Evolutionary conservation across 2,329 filamentous ascomycete species (phyloP).

Genomic region (Phialophora verrucosa): DNA sequence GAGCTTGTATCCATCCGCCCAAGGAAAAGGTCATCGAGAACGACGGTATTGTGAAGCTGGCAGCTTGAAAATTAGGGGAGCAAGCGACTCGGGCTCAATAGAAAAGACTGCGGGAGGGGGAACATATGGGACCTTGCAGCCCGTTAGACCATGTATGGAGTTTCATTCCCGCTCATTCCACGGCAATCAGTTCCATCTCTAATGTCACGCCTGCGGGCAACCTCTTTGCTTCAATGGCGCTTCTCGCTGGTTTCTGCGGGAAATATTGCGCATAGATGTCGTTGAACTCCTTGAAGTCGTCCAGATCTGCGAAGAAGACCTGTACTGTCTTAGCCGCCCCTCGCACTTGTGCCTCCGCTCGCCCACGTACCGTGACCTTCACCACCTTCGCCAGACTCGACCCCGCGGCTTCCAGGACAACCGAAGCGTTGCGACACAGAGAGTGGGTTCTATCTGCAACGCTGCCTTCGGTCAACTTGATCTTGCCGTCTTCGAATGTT

Average conservation of each 20-base stretch:
- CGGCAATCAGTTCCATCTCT: slow-evolving; percentile 27
- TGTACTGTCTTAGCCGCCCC: slow-evolving; percentile 40
- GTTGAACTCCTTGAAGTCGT: slow-evolving; percentile 77
- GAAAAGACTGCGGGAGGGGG: not conserved
- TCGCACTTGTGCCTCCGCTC: not conserved
- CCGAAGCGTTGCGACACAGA: slow-evolving; percentile 56
- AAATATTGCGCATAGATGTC: slow-evolving; percentile 63
- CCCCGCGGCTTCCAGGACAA: slow-evolving; percentile 65
- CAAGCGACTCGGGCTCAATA: not conserved
- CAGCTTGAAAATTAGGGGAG: not conserved
- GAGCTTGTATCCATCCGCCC: slow-evolving; percentile 10
- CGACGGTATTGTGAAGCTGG: slow-evolving; percentile 12
- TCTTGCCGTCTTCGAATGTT: slow-evolving; percentile 22
- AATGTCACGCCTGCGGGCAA: slow-evolving; percentile 16
- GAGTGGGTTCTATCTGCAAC: slow-evolving; percentile 20
- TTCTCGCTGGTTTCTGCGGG: slow-evolving; percentile 18
- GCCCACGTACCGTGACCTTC: slow-evolving; percentile 59
- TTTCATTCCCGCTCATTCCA: slow-evolving; percentile 7
- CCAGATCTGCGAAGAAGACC: slow-evolving; percentile 68
- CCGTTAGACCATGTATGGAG: not conserved
- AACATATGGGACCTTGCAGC: no score
- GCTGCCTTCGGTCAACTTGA: slow-evolving; percentile 20
- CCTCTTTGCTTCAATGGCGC: slow-evolving; percentile 23
- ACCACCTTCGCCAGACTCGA: slow-evolving; percentile 65
- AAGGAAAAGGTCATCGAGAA: slow-evolving; percentile 17